Evolutionary conservation across 2,329 filamentous ascomycete species (phyloP).

Genomic region (Tolypocladium paradoxum): DNA sequence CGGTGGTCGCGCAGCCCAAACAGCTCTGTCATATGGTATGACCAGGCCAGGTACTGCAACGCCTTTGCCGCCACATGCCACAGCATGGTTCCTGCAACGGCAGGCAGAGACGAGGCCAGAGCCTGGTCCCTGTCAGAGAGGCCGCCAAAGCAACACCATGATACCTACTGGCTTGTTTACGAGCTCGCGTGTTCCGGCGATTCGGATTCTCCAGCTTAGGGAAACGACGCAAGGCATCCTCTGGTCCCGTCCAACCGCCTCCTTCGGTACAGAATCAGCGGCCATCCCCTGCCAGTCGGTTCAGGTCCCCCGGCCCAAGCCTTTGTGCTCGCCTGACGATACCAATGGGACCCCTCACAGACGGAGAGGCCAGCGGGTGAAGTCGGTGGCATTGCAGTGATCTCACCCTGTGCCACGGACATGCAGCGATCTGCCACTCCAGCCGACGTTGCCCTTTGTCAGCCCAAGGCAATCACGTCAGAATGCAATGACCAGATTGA

Average conservation of each 20-base stretch:
- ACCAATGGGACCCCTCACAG: background rate
- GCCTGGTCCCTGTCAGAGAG: too few species aligned
- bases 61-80: background rate
- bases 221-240: background rate
- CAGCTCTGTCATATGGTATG: background rate
- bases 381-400: background rate
- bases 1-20: background rate
- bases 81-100: background rate
- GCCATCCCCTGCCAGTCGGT: too few species aligned
- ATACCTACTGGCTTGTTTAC: too few species aligned
- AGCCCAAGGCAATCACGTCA: background rate
- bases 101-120: too few species aligned
- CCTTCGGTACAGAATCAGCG: background rate
- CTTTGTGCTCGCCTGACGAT: background rate
- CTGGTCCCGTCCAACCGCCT: background rate
- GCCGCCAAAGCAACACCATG: too few species aligned
- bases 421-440: too few species aligned
- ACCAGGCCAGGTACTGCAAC: background rate
- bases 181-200: too few species aligned
- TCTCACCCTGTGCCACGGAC: too few species aligned
- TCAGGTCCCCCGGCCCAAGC: too few species aligned
- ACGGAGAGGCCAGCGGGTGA: background rate
- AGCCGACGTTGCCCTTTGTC: too few species aligned
- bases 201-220: too few species aligned
- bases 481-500: background rate